A percentile compares a stretch with the other conserved stretches of the same genome.
Evolutionary conservation across 2,329 filamentous ascomycete genomes (phyloP).

Genomic region (Hypoxylon sp.): DNA sequence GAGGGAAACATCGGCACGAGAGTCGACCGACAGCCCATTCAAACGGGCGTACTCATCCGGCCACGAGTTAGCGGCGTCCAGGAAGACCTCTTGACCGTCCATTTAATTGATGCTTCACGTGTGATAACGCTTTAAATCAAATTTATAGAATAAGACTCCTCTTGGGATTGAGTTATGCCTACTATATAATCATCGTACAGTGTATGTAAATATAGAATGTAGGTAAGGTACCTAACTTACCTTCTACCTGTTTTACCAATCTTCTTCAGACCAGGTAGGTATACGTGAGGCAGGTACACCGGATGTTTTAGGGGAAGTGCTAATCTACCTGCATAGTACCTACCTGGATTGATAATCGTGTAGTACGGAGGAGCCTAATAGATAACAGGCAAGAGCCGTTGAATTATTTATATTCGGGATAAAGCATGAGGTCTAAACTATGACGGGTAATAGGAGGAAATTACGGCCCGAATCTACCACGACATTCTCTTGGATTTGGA

Average conservation of each 20-base stretch:
- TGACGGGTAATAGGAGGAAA: neutral
- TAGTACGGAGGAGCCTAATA: neutral
- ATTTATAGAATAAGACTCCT: too few relatives aligned
- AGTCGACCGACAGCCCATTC: slow-evolving; percentile 50
- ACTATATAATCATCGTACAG: neutral
- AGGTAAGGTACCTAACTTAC: too few relatives aligned
- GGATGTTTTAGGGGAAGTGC: neutral
- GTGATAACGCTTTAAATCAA: slow-evolving; percentile 1
- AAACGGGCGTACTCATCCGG: slow-evolving; percentile 50
- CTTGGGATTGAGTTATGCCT: neutral
- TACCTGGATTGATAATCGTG: neutral
- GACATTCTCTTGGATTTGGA: neutral
- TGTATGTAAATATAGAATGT: neutral
- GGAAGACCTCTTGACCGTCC: slow-evolving; percentile 6
- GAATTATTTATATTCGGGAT: neutral
- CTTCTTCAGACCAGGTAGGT: neutral
- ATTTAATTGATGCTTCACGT: neutral
- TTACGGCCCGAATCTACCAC: neutral
- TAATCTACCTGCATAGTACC: neutral
- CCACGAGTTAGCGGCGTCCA: slow-evolving; percentile 21
- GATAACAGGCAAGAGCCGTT: neutral
- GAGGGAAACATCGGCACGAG: slow-evolving; percentile 40
- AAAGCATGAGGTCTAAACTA: neutral
- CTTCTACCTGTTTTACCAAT: neutral
- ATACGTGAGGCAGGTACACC: neutral